A percentile compares a stretch with the other conserved stretches of the same genome.
Evolutionary conservation across 345 rosid species (phyloP).

Genomic region (Boechera stricta): DNA sequence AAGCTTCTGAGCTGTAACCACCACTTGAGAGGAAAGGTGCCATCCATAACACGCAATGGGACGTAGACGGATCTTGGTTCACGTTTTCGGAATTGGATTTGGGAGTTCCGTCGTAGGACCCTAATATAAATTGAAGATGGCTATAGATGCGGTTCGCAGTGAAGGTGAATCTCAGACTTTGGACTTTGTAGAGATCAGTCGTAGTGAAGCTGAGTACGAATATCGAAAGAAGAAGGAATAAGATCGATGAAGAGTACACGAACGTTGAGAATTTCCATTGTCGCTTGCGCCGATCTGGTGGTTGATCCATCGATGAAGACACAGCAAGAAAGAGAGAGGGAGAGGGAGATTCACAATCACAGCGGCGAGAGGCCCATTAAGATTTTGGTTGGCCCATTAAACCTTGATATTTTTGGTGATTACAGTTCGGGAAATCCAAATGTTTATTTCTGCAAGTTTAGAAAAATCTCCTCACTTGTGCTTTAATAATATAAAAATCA

Average conservation of each 20-base stretch:
- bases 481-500: neutral
- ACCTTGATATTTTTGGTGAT: neutral
- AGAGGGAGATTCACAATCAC: constrained; percentile 19
- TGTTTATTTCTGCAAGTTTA: neutral
- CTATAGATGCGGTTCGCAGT: constrained; percentile 37
- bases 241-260: constrained; percentile 50
- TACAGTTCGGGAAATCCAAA: neutral
- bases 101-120: constrained; percentile 25
- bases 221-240: constrained; percentile 57
- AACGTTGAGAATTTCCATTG: constrained; percentile 46
- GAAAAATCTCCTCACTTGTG: neutral
- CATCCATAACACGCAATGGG: constrained; percentile 87
- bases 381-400: constrained; percentile 9
- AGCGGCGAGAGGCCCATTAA: constrained; percentile 25
- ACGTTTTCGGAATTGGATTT: constrained; percentile 33
- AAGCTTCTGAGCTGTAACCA: constrained; percentile 91
- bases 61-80: constrained; percentile 32
- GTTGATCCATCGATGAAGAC: constrained; percentile 42
- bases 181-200: constrained; percentile 50
- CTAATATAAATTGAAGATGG: constrained; percentile 40
- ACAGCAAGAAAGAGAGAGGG: neutral
- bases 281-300: constrained; percentile 34
- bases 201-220: constrained; percentile 44
- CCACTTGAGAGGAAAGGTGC: constrained; percentile 94
- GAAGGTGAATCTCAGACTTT: constrained; percentile 49